Base-by-base conservation (phyloP, 371 early-diverging fungal species). In the Coemansia sp. region DNA sequence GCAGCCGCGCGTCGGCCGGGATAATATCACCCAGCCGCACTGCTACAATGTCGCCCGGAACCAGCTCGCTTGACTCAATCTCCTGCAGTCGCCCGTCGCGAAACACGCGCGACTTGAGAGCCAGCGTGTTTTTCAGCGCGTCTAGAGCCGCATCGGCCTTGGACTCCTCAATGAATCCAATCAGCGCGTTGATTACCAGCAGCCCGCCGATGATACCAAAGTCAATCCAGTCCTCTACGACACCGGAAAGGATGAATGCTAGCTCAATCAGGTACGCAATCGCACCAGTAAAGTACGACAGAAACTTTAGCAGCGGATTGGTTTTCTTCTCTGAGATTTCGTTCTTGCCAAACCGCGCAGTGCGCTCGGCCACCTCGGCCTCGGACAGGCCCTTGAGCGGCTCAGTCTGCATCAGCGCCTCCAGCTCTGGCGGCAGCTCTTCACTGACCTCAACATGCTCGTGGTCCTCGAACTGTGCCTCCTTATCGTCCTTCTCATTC, bases 11-110 rank as follows among this genome's bases (percentile, higher is more conserved):
- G 83, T 98, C 98, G 14, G 97, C 98, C 55, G 96, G 95, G 22
- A 95, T 85, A 61, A 94, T 95, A 80, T 96, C 96, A 68, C 98
- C 98, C 39, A 95, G 80, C 60, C 94, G 89, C 51, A 97, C 79
- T 21, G 89, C 89, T 62, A 98, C 84, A 47, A 96, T 75, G 76
- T 98, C 97, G 52, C 97, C 96, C 16, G 95, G 90, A 24, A 91
- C 89, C 29, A 95, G 80, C 22, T 87, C 86, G 58, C 80, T 77
- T 7, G 93, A 87, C 64, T 91, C 89, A n/a, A 95, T 82, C 74
- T 94, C 94, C 27, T 85, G 80, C 59, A 95, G 83, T 71, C 87
- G 81, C 51, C 90, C 90, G 70, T 91, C 84, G 58, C 97, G 87
- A 86, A 87, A 92, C 63, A 84, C 87, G 21, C 88, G 85, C 42